A percentile compares a stretch with the other conserved stretches of the same genome.
phyloP scores from a whole-genome alignment of 108 stramenopile genomes.

The Poteriospumella lacustris region DNA sequence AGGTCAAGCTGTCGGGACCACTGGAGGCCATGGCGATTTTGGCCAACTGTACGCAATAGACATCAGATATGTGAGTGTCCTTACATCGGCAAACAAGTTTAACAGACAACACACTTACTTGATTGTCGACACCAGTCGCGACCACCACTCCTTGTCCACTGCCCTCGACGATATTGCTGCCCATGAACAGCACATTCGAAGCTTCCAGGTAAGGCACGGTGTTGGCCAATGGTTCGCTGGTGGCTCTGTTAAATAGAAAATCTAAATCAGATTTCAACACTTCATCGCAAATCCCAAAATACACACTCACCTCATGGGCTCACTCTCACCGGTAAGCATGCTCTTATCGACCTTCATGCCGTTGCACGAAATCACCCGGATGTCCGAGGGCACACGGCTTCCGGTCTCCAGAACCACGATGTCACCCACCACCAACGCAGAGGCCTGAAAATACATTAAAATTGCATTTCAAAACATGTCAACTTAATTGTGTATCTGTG shows the following conservation, averaged over 20 bases:
- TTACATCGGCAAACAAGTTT: background rate
- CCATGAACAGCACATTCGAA: conserved; percentile 22
- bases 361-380: background rate
- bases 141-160: conserved; percentile 17
- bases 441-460: background rate
- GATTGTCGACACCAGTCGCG: background rate
- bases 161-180: conserved; percentile 23
- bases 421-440: background rate
- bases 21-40: background rate
- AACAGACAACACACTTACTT: background rate
- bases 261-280: too few relatives aligned
- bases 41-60: background rate
- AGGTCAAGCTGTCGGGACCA: background rate
- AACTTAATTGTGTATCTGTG: background rate
- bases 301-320: too few relatives aligned
- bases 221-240: too few relatives aligned
- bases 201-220: background rate
- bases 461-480: background rate
- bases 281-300: too few relatives aligned
- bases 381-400: background rate
- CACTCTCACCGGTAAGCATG: background rate
- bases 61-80: background rate
- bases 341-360: background rate
- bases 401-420: background rate
- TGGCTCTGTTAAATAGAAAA: too few relatives aligned